These are phyloP conservation scores for Jackrogersella multiformis DNA, from an alignment of 495 filamentous ascomycete species.

Conservation along the genomic window DNA sequence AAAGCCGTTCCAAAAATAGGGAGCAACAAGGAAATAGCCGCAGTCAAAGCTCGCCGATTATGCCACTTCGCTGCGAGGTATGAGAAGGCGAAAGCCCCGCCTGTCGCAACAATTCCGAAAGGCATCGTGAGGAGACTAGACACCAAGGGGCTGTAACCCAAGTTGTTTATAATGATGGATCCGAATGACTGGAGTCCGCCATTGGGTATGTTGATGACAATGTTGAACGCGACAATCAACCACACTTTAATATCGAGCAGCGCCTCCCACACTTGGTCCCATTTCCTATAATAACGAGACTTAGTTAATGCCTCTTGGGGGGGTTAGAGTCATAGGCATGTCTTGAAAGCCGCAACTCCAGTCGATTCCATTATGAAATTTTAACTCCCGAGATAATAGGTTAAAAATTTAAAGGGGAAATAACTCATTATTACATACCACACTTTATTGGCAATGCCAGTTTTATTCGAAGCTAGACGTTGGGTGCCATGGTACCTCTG, in stretches of 20 bases:
- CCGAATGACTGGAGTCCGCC: slow-evolving; percentile 39
- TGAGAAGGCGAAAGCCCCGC: slow-evolving; percentile 45
- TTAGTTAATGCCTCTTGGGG: too few relatives aligned
- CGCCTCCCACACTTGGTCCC: slow-evolving; percentile 43
- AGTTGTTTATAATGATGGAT: slow-evolving; percentile 37
- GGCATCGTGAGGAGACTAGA: slow-evolving; percentile 37
- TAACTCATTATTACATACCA: too few relatives aligned
- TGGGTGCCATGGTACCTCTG: slow-evolving; percentile 38
- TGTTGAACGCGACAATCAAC: slow-evolving; percentile 34
- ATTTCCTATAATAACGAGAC: too few relatives aligned
- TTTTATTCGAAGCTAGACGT: slow-evolving; percentile 33
- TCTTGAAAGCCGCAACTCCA: too few relatives aligned
- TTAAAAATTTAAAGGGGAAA: too few relatives aligned
- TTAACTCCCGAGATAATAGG: too few relatives aligned
- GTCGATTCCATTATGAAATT: too few relatives aligned
- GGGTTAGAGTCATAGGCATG: too few relatives aligned
- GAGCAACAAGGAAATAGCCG: slow-evolving; percentile 43
- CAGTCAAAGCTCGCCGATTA: slow-evolving; percentile 50
- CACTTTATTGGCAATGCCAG: slow-evolving; percentile 34
- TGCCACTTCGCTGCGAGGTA: slow-evolving; percentile 49
- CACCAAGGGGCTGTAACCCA: slow-evolving; percentile 32
- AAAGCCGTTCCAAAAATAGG: slow-evolving; percentile 50
- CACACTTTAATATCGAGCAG: slow-evolving; percentile 32
- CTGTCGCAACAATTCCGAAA: slow-evolving; percentile 50
- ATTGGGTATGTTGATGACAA: slow-evolving; percentile 38